Evolutionary conservation across 345 rosid species (phyloP).

Genomic region (Melastoma malabathricum): DNA sequence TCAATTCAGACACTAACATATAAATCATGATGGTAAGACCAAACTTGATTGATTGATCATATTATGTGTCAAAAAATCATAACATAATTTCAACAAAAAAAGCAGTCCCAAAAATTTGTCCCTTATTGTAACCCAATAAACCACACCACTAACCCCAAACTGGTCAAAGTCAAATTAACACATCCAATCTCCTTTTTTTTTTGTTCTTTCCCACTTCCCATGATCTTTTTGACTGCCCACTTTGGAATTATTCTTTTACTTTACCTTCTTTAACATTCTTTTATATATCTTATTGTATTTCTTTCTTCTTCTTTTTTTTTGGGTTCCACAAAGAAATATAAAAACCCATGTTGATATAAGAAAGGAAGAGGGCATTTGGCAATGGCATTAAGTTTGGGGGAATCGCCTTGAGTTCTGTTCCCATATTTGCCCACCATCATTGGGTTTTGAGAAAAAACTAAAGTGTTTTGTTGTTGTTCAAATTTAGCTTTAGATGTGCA

Average conservation of each 20-base stretch:
- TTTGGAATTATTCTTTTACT: neutral
- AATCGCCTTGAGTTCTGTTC: conserved; percentile 36
- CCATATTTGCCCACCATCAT: conserved; percentile 17
- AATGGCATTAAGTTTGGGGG: too few species aligned
- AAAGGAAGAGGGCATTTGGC: too few species aligned
- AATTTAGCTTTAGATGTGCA: conserved; percentile 6
- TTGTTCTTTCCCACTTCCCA: neutral
- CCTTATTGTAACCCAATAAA: neutral
- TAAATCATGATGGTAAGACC: too few species aligned
- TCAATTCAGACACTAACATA: too few species aligned
- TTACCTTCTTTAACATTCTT: neutral
- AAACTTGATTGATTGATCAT: too few species aligned
- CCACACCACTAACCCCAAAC: conserved; percentile 5
- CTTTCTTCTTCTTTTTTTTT: too few species aligned
- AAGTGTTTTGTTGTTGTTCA: conserved; percentile 8
- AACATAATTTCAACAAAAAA: neutral
- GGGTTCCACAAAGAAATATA: neutral
- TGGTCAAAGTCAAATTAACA: neutral
- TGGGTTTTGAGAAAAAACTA: neutral
- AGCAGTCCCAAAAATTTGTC: neutral
- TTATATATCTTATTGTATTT: neutral
- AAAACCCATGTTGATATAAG: neutral
- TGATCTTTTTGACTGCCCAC: conserved; percentile 2
- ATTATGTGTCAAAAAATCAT: too few species aligned
- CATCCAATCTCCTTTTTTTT: too few species aligned